Conservation (phyloP, 2,329 filamentous ascomycete species). For the Helotiales sp. region DNA sequence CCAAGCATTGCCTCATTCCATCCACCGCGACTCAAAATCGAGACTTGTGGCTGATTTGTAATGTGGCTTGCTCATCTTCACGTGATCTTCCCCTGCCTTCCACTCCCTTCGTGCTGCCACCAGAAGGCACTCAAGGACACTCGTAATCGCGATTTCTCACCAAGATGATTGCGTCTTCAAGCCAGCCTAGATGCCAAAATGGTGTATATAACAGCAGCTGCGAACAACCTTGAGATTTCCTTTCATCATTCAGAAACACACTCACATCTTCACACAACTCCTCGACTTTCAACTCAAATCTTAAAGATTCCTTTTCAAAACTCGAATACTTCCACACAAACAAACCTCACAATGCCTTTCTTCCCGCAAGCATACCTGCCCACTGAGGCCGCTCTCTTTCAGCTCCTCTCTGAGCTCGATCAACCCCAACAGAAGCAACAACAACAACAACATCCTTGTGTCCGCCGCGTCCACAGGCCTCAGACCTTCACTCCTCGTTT, state of each 20-base stretch:
- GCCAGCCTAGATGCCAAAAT: constrained; percentile 26
- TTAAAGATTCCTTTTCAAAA: constrained; percentile 16
- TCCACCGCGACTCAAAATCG: background rate
- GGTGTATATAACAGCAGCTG: constrained; percentile 31
- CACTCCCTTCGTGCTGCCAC: constrained; percentile 31
- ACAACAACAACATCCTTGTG: constrained; percentile 21
- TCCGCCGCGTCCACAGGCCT: constrained; percentile 43
- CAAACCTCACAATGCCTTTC: constrained; percentile 37
- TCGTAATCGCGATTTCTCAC: constrained; percentile 37
- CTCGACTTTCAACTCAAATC: constrained; percentile 6
- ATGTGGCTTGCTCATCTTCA: constrained; percentile 15
- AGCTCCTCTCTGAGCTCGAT: constrained; percentile 66
- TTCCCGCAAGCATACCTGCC: constrained; percentile 35
- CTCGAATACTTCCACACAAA: constrained; percentile 15
- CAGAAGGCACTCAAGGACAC: constrained; percentile 22
- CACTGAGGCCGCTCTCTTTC: constrained; percentile 53
- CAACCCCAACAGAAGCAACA: constrained; percentile 20
- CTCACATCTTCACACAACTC: constrained; percentile 14
- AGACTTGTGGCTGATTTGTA: constrained; percentile 47
- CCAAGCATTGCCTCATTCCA: background rate
- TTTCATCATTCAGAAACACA: constrained; percentile 37
- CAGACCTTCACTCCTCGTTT: constrained; percentile 72
- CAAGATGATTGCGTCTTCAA: constrained; percentile 30
- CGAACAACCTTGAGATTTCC: constrained; percentile 3
- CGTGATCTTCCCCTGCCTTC: constrained; percentile 20